These are phyloP conservation scores for Penicillium diatomitis DNA, from an alignment of 495 filamentous ascomycete species.

Conservation along the genomic window DNA sequence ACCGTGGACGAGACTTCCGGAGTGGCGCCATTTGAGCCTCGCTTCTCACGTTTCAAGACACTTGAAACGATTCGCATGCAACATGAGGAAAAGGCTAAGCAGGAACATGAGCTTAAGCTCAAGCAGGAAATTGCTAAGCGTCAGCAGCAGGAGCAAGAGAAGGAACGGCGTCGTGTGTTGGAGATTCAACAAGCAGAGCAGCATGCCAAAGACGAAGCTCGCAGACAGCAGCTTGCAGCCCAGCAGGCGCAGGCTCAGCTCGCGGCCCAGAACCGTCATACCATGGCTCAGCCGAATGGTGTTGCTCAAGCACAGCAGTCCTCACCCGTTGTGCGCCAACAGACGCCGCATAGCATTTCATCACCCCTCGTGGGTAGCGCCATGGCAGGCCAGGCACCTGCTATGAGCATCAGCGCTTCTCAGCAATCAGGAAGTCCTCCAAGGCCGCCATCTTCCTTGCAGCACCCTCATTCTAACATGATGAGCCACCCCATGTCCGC, in stretches of 20 bases:
- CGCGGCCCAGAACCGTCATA: conserved; percentile 33
- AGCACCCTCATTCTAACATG: conserved; percentile 59
- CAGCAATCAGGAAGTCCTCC: conserved; percentile 68
- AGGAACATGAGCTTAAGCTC: conserved; percentile 57
- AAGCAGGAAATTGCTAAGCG: conserved; percentile 41
- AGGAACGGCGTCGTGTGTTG: conserved; percentile 31
- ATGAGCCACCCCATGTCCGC: conserved; percentile 66
- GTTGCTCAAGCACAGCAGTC: conserved; percentile 63
- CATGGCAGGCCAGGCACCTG: conserved; percentile 45
- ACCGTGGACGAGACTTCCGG: conserved; percentile 68
- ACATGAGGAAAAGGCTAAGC: conserved; percentile 58
- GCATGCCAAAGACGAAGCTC: conserved; percentile 37
- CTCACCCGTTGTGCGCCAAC: conserved; percentile 70
- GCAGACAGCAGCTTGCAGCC: conserved; percentile 33
- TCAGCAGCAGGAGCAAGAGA: conserved; percentile 39
- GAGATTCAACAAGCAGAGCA: conserved; percentile 42
- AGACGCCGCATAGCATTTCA: conserved; percentile 68
- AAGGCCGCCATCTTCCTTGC: conserved; percentile 66
- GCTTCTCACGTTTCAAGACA: conserved; percentile 84
- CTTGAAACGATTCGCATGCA: conserved; percentile 75
- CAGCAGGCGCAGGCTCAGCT: conserved; percentile 45
- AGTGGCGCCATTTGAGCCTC: conserved; percentile 64
- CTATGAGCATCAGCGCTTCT: conserved; percentile 74
- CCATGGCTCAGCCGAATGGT: conserved; percentile 45
- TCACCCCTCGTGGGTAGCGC: conserved; percentile 61